Evolutionary conservation across 192 early-diverging fungal species (phyloP).

Genomic region (Rhizophagus sp.): DNA sequence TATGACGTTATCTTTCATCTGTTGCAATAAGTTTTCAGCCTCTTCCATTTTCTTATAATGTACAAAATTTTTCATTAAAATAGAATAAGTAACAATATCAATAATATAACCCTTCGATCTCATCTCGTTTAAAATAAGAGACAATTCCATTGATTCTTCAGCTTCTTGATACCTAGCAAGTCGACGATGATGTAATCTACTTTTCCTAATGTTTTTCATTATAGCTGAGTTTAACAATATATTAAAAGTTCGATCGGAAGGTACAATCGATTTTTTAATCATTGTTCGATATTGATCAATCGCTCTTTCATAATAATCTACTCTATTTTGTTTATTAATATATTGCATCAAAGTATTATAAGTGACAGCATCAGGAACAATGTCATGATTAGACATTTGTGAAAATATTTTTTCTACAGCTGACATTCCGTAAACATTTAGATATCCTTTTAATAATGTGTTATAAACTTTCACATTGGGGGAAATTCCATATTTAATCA

Average conservation of each 20-base stretch:
- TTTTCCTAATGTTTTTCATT: background rate
- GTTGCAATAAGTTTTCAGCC: conserved; percentile 16
- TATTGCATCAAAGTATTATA: conserved; percentile 30
- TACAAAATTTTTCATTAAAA: conserved; percentile 19
- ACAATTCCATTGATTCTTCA: background rate
- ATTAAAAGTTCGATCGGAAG: conserved; percentile 26
- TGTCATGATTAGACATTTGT: conserved; percentile 8
- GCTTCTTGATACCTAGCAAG: background rate
- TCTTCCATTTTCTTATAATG: conserved; percentile 16
- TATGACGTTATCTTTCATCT: conserved; percentile 4
- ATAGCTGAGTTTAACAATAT: background rate
- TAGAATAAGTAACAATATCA: conserved; percentile 20
- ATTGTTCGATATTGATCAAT: conserved; percentile 23
- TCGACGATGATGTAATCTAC: background rate
- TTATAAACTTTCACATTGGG: conserved; percentile 27
- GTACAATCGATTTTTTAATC: conserved; percentile 1
- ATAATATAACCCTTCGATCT: background rate
- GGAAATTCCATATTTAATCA: conserved; percentile 6
- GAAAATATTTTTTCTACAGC: background rate
- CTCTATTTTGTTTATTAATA: conserved; percentile 7
- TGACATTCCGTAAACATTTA: background rate
- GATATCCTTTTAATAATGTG: conserved; percentile 21
- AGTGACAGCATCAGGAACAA: conserved; percentile 15
- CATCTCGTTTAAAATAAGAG: conserved; percentile 19
- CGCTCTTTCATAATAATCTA: conserved; percentile 16